These are phyloP conservation scores for Tubosaeta sp. DNA, from an alignment of 768 basidiomycete species.

Conservation along the genomic window DNA sequence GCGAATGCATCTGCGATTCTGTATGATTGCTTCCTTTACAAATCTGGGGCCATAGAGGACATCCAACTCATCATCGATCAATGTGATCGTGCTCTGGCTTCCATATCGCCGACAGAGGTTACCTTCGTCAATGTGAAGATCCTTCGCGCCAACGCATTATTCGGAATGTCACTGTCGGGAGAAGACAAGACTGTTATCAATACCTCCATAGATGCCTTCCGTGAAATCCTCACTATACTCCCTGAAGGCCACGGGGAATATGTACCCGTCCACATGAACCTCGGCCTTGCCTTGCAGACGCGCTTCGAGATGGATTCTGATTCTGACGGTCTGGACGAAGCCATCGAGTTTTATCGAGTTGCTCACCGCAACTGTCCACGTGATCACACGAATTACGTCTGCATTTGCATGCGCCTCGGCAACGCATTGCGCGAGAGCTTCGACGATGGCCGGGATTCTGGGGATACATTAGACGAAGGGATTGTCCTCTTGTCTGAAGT, in stretches of 20 bases:
- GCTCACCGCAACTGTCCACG: constrained; percentile 9
- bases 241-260: constrained; percentile 10
- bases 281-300: constrained; percentile 17
- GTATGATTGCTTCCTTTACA: constrained; percentile 7
- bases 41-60: constrained; percentile 12
- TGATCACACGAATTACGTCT: constrained; percentile 6
- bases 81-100: constrained; percentile 18
- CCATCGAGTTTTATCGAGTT: constrained; percentile 14
- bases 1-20: constrained; percentile 4
- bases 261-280: constrained; percentile 2
- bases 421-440: constrained; percentile 13
- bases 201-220: constrained; percentile 9
- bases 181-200: constrained; percentile 8
- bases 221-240: constrained; percentile 9
- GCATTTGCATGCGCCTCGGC: constrained; percentile 12
- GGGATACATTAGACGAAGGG: constrained; percentile 19
- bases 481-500: constrained; percentile 20
- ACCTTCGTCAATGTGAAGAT: constrained; percentile 2
- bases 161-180: constrained; percentile 6
- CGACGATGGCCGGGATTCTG: constrained; percentile 1
- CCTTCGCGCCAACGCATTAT: constrained; percentile 15
- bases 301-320: constrained; percentile 9
- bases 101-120: not conserved
- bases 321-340: constrained; percentile 20
- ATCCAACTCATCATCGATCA: constrained; percentile 14